Base-by-base conservation (phyloP, 306 rosid genomes). In the Erythrophleum fordii region DNA sequence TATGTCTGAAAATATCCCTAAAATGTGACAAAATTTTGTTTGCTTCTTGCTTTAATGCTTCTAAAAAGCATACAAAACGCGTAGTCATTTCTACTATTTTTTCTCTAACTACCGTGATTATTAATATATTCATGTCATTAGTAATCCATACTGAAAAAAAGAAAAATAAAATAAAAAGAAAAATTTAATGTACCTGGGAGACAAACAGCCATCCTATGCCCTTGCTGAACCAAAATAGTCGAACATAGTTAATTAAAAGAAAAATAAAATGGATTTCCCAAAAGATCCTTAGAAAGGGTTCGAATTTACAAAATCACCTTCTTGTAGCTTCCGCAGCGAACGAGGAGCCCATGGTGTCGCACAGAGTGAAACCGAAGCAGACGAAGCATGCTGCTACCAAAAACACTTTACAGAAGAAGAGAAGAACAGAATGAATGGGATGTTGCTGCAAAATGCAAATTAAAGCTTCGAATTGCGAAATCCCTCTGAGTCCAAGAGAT, bases 371-470 rank as follows among this genome's bases (percentile, higher is more conserved):
- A n/a, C 53, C 70, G 79, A 78, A 78, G 22, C 11, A 78, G 17
- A 11, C 49, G 75, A 67, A 68, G 77, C 86, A 83, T 83, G 3
- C 18, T 16, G 42, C 52, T 48, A n/a, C 52, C n/a, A n/a, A 14
- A 48, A 48, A 39, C 28, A 13, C 59, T 29, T 11, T 26, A 35
- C 23, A 31, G 41, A 31, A 35, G 42, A 35, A 35, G 67, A 35
- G 72, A 70, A 60, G 3, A 44, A 9, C 10, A 41, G 49, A 28
- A 25, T 5, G n/a, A 65, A 0, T 3, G 25, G 0, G 70, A 34
- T 6, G 42, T 29, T 25, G 2, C 45, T 11, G n/a, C n/a, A 11
- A 58, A 58, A 5, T 37, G 26, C 28, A 13, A 31, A 44, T 17
- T 1, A 6, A n/a, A 52, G 25, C 23, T 7, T 52, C 10, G 2